Conservation (phyloP, 129 eudicot genomes). For the Escallonia herrerae region DNA sequence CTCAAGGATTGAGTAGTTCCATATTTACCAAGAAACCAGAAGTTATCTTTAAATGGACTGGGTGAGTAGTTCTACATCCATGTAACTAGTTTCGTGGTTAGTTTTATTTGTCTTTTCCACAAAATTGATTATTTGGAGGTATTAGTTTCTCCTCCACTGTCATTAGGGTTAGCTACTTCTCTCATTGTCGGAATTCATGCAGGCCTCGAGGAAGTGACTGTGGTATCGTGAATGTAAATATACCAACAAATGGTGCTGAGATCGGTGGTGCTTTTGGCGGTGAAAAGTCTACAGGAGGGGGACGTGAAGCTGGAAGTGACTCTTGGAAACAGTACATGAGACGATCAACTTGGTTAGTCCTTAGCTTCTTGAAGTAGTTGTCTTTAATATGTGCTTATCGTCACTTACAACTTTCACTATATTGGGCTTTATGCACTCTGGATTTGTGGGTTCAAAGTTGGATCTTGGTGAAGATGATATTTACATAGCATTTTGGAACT, state of each 20-base stretch:
- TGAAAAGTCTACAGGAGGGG: conserved; percentile 97
- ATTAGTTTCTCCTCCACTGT: background rate
- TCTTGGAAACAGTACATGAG: conserved; percentile 99
- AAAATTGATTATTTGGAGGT: background rate
- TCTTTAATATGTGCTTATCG: background rate
- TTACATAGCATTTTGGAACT: too few relatives aligned
- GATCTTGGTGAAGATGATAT: too few relatives aligned
- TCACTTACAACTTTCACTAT: too few relatives aligned
- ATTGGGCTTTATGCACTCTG: too few relatives aligned
- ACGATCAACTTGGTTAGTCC: conserved; percentile 80
- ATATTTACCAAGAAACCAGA: conserved; percentile 84
- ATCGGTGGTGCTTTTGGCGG: conserved; percentile 99
- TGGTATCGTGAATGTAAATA: conserved; percentile 90
- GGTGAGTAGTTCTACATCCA: conserved; percentile 37
- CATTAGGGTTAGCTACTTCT: too few relatives aligned
- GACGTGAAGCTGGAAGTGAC: conserved; percentile 98
- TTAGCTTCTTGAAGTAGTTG: background rate
- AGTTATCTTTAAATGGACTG: conserved; percentile 84
- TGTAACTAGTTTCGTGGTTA: background rate
- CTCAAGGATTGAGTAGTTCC: conserved; percentile 95
- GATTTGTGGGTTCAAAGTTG: background rate
- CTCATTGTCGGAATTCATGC: conserved; percentile 9
- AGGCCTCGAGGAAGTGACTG: conserved; percentile 97
- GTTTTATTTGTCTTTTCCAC: background rate
- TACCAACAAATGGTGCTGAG: conserved; percentile 99